These are phyloP conservation scores for Pelargonium myrrhifolium DNA, from an alignment of 441 rosid species.

Conservation along the genomic window DNA sequence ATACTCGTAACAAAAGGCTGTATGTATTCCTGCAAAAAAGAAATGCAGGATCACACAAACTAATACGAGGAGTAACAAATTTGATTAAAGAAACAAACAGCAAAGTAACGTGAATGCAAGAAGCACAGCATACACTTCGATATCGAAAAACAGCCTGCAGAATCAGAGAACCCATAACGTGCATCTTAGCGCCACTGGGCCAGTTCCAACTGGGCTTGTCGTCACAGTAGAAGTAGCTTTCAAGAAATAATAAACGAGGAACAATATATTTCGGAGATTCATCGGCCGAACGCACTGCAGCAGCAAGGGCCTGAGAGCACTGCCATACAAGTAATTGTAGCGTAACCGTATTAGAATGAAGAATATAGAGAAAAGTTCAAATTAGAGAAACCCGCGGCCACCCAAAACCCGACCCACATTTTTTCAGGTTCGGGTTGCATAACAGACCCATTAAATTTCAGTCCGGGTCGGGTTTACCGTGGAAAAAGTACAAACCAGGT, in stretches of 20 bases:
- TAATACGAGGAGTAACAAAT: constrained; percentile 2
- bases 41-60: constrained; percentile 10
- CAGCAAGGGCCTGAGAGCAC: constrained; percentile 78
- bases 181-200: constrained; percentile 65
- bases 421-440: too few species aligned
- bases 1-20: constrained; percentile 61
- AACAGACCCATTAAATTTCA: too few species aligned
- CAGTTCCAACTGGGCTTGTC: constrained; percentile 65
- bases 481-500: too few species aligned
- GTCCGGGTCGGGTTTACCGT: too few species aligned
- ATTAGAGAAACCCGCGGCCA: too few species aligned
- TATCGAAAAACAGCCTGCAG: constrained; percentile 75
- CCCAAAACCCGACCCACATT: too few species aligned
- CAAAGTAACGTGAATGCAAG: constrained; percentile 6
- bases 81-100: constrained; percentile 1
- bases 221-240: constrained; percentile 47
- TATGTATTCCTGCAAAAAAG: constrained; percentile 51
- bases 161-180: constrained; percentile 74
- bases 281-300: constrained; percentile 48
- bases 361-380: background rate
- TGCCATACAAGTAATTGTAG: constrained; percentile 27
- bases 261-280: constrained; percentile 50
- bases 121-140: constrained; percentile 48
- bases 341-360: constrained; percentile 2
- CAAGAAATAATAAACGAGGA: constrained; percentile 73